These are phyloP conservation scores for Tritrichomonas musculus DNA, from an alignment of 208 protist genomes.

Conservation along the genomic window DNA sequence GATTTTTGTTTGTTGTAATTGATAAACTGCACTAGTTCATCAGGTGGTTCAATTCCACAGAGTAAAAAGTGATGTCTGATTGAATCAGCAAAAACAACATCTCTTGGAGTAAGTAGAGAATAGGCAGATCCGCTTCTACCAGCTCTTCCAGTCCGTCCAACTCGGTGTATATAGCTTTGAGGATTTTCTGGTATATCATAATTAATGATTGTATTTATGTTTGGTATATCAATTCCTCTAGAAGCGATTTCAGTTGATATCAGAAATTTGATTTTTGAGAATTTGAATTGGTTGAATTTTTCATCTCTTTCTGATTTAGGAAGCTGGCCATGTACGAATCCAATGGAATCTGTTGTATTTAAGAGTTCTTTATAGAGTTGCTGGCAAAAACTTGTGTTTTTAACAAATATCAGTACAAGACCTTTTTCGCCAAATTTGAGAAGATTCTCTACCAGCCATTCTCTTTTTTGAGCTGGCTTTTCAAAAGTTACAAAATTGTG, in stretches of 20 bases:
- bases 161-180: slow-evolving; percentile 81
- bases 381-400: not conserved
- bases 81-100: not conserved
- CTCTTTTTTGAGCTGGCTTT: not conserved
- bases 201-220: not conserved
- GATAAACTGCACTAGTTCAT: too few species aligned
- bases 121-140: slow-evolving; percentile 75
- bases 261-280: not conserved
- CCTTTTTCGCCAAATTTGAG: not conserved
- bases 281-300: not conserved
- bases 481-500: slow-evolving; percentile 13
- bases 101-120: slow-evolving; percentile 84
- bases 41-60: not conserved
- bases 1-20: too few species aligned
- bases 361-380: not conserved
- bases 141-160: slow-evolving; percentile 87
- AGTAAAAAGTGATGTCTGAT: not conserved
- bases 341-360: not conserved
- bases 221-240: not conserved
- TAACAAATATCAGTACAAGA: not conserved
- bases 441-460: not conserved
- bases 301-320: not conserved
- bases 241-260: slow-evolving; percentile 25
- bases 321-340: not conserved
- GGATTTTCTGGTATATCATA: not conserved